phyloP scores from a whole-genome alignment of 2,329 filamentous ascomycete genomes.

The Trichophyton verrucosum region DNA sequence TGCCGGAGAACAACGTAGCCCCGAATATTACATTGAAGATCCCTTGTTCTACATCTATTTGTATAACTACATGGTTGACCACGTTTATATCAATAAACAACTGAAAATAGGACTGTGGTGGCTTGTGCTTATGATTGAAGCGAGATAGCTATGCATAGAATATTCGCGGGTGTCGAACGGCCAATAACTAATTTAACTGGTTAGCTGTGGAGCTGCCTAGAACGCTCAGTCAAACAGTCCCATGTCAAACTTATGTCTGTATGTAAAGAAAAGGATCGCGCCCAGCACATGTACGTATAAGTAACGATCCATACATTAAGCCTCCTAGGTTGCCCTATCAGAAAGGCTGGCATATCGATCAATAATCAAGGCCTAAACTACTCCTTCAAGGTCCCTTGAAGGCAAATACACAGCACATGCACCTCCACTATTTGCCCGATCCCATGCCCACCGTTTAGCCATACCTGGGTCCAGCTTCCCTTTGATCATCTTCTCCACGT shows the following conservation, averaged over 20 bases:
- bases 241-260: too few relatives aligned
- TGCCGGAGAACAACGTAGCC: too few relatives aligned
- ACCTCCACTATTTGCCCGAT: conserved; percentile 4
- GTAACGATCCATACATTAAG: too few relatives aligned
- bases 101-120: neutral
- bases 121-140: neutral
- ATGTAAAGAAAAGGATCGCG: too few relatives aligned
- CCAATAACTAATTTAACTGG: too few relatives aligned
- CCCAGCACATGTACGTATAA: too few relatives aligned
- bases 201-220: too few relatives aligned
- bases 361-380: neutral
- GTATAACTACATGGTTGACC: too few relatives aligned
- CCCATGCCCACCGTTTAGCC: conserved; percentile 8
- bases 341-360: neutral
- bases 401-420: conserved; percentile 6
- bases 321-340: neutral
- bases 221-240: too few relatives aligned
- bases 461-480: conserved; percentile 13
- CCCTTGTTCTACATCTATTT: too few relatives aligned
- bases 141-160: neutral
- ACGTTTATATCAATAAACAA: neutral
- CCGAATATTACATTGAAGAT: too few relatives aligned
- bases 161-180: neutral
- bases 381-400: conserved; percentile 4
- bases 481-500: conserved; percentile 40